Evolutionary conservation across 1,284 basidiomycete genomes (phyloP).

Genomic region (Trichosporon sp.): DNA sequence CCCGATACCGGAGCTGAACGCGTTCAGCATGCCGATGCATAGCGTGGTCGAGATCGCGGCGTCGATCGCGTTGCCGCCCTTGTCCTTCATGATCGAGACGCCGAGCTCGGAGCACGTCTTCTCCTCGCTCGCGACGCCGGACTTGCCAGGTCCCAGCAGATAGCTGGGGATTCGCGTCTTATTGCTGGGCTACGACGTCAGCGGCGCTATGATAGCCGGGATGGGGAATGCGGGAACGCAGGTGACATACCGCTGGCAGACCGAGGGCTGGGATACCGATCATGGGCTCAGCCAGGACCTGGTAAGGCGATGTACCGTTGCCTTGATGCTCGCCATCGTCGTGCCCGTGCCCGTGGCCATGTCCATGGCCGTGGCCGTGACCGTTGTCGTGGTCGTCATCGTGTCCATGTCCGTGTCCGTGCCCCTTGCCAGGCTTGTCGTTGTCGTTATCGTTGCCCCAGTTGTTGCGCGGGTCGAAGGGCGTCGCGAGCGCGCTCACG

Average conservation of each 20-base stretch:
- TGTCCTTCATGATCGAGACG: slow-evolving; percentile 16
- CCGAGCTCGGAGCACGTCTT: slow-evolving; percentile 24
- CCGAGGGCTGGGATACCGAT: slow-evolving; percentile 4
- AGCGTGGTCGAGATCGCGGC: slow-evolving; percentile 48
- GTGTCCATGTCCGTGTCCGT: neutral
- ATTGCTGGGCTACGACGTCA: slow-evolving; percentile 7
- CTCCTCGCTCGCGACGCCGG: slow-evolving; percentile 15
- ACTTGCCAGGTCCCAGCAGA: neutral
- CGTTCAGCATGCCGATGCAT: slow-evolving; percentile 55
- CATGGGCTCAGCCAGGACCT: neutral
- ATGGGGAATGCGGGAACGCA: neutral
- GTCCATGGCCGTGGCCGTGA: neutral
- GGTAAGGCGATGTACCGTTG: slow-evolving; percentile 13
- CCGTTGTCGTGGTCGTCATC: neutral
- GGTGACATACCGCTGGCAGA: slow-evolving; percentile 1
- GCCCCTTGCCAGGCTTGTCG: neutral
- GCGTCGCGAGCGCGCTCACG: neutral
- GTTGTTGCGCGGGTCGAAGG: neutral
- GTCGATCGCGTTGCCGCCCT: slow-evolving; percentile 21
- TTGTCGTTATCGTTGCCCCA: neutral
- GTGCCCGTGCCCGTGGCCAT: neutral
- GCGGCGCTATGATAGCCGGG: neutral
- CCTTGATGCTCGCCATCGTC: neutral
- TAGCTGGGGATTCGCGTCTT: slow-evolving; percentile 11
- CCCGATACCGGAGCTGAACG: slow-evolving; percentile 57